A percentile compares a stretch with the other conserved stretches of the same genome.
Evolutionary conservation across 805 yeast species (phyloP).

Genomic region (Saturnispora diversa): DNA sequence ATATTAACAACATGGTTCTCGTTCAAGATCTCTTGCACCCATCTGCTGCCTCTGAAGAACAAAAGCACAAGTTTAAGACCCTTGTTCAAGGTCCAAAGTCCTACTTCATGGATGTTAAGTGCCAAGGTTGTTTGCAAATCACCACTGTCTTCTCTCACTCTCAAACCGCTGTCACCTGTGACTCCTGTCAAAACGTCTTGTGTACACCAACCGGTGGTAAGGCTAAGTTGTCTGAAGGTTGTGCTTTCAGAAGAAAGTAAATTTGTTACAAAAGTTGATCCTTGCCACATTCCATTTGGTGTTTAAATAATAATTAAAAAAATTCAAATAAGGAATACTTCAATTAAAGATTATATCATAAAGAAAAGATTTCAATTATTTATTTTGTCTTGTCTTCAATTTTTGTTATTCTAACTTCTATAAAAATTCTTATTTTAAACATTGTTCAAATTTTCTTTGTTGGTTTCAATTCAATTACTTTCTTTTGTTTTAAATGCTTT

Average conservation of each 20-base stretch:
- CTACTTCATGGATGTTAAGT: slow-evolving; percentile 98
- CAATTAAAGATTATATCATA: too few species aligned
- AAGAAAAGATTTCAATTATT: too few species aligned
- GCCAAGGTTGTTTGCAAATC: slow-evolving; percentile 99
- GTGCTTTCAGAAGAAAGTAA: slow-evolving; percentile 99
- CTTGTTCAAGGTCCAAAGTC: slow-evolving; percentile 98
- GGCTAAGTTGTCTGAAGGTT: slow-evolving; percentile 98
- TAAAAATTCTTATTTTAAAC: background rate
- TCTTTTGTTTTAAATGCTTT: background rate
- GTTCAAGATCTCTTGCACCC: slow-evolving; percentile 99
- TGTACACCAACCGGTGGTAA: slow-evolving; percentile 99
- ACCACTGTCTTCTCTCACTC: slow-evolving; percentile 99
- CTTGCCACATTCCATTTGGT: too few species aligned
- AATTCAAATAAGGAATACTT: too few species aligned
- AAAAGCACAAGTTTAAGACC: slow-evolving; percentile 94
- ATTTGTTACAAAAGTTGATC: slow-evolving; percentile 10
- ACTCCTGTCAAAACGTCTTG: slow-evolving; percentile 94
- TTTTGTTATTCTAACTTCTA: too few species aligned
- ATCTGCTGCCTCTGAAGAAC: slow-evolving; percentile 91
- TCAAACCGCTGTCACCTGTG: slow-evolving; percentile 99
- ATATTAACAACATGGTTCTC: slow-evolving; percentile 55
- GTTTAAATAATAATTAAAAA: too few species aligned
- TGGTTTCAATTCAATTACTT: background rate
- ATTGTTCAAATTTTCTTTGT: too few species aligned
- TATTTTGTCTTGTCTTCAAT: background rate